Percentiles rank a stretch among this genome's conserved stretches.
These are phyloP conservation scores for Dissophora ornata DNA, from an alignment of 192 early-diverging fungal genomes.

Conservation along the genomic window DNA sequence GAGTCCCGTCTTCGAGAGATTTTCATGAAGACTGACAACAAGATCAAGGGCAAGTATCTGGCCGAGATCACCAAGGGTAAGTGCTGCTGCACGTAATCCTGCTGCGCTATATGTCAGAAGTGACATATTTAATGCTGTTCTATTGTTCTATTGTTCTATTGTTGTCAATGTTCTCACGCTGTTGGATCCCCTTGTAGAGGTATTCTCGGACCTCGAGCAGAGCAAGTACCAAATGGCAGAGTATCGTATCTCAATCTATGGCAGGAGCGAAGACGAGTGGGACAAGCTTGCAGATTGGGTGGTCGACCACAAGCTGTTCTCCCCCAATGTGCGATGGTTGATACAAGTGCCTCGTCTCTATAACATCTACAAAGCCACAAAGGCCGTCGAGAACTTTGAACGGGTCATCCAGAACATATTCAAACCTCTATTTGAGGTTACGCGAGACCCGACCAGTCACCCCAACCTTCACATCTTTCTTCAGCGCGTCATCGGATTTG, in stretches of 20 bases:
- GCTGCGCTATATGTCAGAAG: no score
- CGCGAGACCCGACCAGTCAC: slow-evolving; percentile 83
- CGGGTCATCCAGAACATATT: slow-evolving; percentile 86
- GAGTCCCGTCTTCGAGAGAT: slow-evolving; percentile 95
- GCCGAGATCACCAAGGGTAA: slow-evolving; percentile 91
- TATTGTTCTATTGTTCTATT: no score
- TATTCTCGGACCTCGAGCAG: slow-evolving; percentile 87
- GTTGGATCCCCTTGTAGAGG: slow-evolving; percentile 69
- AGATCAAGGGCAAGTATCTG: slow-evolving; percentile 85
- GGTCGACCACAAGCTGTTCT: slow-evolving; percentile 89
- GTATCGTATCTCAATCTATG: slow-evolving; percentile 95
- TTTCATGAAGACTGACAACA: slow-evolving; percentile 97
- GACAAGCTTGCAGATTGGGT: slow-evolving; percentile 95
- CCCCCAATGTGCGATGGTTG: slow-evolving; percentile 94
- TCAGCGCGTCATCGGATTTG: slow-evolving; percentile 94
- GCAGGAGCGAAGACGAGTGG: slow-evolving; percentile 87
- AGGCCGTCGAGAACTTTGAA: slow-evolving; percentile 76
- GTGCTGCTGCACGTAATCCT: neutral
- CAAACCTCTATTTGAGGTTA: slow-evolving; percentile 92
- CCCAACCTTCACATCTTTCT: slow-evolving; percentile 94
- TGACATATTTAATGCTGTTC: no score
- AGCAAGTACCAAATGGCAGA: slow-evolving; percentile 97
- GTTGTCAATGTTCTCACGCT: no score
- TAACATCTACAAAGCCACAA: slow-evolving; percentile 80
- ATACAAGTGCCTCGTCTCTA: slow-evolving; percentile 94